Evolutionary conservation across 257 asterid genomes (phyloP).

Genomic region (Anisodus acutangulus): DNA sequence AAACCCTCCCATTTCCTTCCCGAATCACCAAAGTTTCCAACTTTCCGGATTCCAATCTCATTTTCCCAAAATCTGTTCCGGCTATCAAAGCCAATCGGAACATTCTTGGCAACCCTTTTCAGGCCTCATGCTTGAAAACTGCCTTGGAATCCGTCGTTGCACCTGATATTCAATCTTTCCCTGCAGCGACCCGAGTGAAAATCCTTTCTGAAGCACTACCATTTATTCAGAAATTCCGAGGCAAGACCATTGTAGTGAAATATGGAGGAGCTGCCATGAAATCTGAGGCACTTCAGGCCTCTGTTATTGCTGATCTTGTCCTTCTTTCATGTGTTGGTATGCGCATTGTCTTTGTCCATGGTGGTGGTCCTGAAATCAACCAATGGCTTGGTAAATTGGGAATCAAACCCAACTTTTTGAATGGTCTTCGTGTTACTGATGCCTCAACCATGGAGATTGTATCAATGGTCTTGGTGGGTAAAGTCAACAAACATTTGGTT

Average conservation of each 20-base stretch:
- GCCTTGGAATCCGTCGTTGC: constrained; percentile 44
- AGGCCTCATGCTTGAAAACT: constrained; percentile 47
- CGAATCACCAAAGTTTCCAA: constrained; percentile 32
- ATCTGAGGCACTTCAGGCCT: constrained; percentile 76
- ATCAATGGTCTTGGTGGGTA: constrained; percentile 79
- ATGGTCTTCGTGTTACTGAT: constrained; percentile 83
- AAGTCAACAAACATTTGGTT: constrained; percentile 74
- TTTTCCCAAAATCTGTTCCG: constrained; percentile 31
- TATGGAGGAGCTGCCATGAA: constrained; percentile 93
- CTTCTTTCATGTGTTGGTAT: constrained; percentile 85
- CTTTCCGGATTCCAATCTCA: constrained; percentile 35
- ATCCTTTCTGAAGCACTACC: constrained; percentile 81
- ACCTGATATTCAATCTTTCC: constrained; percentile 44
- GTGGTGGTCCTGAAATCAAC: constrained; percentile 89
- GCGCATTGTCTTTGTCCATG: constrained; percentile 77
- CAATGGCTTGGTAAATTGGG: constrained; percentile 69
- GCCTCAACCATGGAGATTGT: constrained; percentile 85
- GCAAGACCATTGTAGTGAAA: constrained; percentile 82
- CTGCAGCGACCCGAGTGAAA: constrained; percentile 66
- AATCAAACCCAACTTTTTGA: constrained; percentile 66
- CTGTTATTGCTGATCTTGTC: constrained; percentile 79
- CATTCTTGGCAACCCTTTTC: constrained; percentile 32
- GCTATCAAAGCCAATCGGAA: constrained; percentile 27
- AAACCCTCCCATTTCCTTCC: constrained; percentile 48
- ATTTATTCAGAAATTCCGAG: constrained; percentile 74